Conservation (phyloP, 306 rosid species). For the Macrotyloma uniflorum region DNA sequence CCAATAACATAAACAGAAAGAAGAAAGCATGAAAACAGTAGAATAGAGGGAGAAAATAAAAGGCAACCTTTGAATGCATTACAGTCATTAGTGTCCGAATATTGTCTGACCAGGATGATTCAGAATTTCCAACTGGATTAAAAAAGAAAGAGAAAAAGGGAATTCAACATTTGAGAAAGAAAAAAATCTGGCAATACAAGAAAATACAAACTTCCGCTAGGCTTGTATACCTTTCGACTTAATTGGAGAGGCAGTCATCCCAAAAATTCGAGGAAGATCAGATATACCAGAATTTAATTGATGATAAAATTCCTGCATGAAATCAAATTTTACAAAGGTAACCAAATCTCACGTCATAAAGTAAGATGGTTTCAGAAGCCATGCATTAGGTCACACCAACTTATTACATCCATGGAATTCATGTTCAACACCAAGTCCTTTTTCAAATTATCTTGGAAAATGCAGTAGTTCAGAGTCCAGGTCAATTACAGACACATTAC, state of each 20-base stretch:
- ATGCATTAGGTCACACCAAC: neutral
- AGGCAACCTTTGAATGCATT: constrained; percentile 78
- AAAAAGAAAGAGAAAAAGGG: constrained; percentile 22
- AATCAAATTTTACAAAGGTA: constrained; percentile 31
- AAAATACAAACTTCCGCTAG: neutral
- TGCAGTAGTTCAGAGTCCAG: neutral
- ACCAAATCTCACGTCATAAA: too few species aligned
- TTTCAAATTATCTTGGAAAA: neutral
- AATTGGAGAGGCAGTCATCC: constrained; percentile 94
- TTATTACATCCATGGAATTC: neutral
- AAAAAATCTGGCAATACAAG: neutral
- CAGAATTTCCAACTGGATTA: constrained; percentile 59
- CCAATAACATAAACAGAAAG: neutral
- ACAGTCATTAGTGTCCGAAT: constrained; percentile 65
- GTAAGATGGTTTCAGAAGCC: too few species aligned
- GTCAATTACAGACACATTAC: neutral
- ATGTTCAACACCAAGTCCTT: neutral
- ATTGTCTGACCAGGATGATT: constrained; percentile 43
- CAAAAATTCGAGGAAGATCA: constrained; percentile 76
- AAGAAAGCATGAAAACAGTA: neutral
- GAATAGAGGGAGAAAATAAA: constrained; percentile 25
- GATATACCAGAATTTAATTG: constrained; percentile 44
- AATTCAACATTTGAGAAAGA: constrained; percentile 7
- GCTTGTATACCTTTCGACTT: constrained; percentile 71
- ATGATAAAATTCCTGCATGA: constrained; percentile 82